phyloP scores from a whole-genome alignment of 768 basidiomycete species.

The Pulveroboletus sp. region DNA sequence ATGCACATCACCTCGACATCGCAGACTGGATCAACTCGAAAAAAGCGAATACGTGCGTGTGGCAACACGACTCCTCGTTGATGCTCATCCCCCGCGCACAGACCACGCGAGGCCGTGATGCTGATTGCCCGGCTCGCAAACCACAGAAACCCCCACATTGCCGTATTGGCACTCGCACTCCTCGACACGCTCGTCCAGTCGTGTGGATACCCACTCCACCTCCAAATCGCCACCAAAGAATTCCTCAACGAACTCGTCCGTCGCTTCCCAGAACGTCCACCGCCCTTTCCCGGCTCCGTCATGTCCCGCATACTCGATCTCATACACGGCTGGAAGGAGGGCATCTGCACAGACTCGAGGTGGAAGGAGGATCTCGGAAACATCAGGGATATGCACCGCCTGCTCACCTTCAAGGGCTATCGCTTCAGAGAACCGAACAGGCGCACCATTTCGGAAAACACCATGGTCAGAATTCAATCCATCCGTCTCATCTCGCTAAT shows the following conservation, averaged over 20 bases:
- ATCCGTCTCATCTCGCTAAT: not conserved
- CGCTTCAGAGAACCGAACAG: slow-evolving; percentile 58
- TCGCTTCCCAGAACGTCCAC: slow-evolving; percentile 95
- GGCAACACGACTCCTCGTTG: too few relatives aligned
- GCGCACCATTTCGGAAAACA: slow-evolving; percentile 13
- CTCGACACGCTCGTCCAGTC: slow-evolving; percentile 91
- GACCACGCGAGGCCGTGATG: slow-evolving; percentile 91
- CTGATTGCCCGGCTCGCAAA: slow-evolving; percentile 81
- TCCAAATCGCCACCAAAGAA: slow-evolving; percentile 96
- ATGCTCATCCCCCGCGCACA: slow-evolving; percentile 25
- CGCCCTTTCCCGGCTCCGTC: slow-evolving; percentile 89
- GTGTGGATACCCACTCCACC: slow-evolving; percentile 96
- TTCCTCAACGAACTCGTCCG: slow-evolving; percentile 98
- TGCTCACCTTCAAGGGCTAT: slow-evolving; percentile 92
- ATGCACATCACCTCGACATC: slow-evolving; percentile 88
- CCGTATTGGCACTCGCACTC: slow-evolving; percentile 80
- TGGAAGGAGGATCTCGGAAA: slow-evolving; percentile 97
- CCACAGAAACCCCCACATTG: slow-evolving; percentile 89
- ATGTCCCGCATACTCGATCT: slow-evolving; percentile 94
- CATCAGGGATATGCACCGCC: slow-evolving; percentile 95
- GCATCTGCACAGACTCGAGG: slow-evolving; percentile 82
- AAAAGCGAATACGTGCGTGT: slow-evolving; percentile 94
- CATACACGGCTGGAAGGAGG: slow-evolving; percentile 93
- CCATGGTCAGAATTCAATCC: slow-evolving; percentile 17
- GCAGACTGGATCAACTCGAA: slow-evolving; percentile 92